These are phyloP conservation scores for Jacaranda mimosifolia DNA, from an alignment of 257 asterid genomes.

Conservation along the genomic window DNA sequence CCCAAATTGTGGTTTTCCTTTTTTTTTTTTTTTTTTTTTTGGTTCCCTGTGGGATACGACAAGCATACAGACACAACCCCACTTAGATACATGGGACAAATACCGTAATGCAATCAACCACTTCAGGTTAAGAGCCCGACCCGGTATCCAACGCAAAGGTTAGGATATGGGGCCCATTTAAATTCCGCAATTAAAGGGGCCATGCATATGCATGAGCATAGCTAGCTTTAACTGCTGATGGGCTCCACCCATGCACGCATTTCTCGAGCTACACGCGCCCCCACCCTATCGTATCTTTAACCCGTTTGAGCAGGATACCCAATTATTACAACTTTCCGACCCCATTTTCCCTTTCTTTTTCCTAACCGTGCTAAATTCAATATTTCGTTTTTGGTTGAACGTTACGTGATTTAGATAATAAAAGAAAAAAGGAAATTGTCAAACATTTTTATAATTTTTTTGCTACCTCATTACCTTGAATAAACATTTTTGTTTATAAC, in stretches of 20 bases:
- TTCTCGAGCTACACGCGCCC: conserved; percentile 60
- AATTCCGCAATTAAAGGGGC: conserved; percentile 59
- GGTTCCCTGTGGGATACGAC: conserved; percentile 14
- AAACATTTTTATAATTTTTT: too few species aligned
- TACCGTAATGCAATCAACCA: conserved; percentile 19
- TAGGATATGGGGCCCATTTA: conserved; percentile 29
- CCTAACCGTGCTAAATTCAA: neutral
- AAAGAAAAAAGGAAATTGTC: too few species aligned
- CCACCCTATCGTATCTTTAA: neutral
- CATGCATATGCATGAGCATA: conserved; percentile 6
- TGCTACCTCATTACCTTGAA: too few species aligned
- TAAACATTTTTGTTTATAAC: too few species aligned
- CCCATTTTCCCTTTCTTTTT: neutral
- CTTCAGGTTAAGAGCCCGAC: conserved; percentile 30
- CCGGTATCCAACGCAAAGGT: conserved; percentile 40
- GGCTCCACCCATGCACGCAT: conserved; percentile 43
- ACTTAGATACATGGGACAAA: conserved; percentile 38
- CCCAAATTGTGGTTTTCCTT: conserved; percentile 22
- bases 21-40: neutral
- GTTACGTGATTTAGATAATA: neutral
- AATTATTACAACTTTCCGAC: conserved; percentile 37
- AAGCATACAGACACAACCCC: conserved; percentile 38
- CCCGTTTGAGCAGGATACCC: conserved; percentile 32
- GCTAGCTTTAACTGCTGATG: conserved; percentile 31
- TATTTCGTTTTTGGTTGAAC: neutral